phyloP scores from a whole-genome alignment of 495 filamentous ascomycete species.

The Letharia columbiana region DNA sequence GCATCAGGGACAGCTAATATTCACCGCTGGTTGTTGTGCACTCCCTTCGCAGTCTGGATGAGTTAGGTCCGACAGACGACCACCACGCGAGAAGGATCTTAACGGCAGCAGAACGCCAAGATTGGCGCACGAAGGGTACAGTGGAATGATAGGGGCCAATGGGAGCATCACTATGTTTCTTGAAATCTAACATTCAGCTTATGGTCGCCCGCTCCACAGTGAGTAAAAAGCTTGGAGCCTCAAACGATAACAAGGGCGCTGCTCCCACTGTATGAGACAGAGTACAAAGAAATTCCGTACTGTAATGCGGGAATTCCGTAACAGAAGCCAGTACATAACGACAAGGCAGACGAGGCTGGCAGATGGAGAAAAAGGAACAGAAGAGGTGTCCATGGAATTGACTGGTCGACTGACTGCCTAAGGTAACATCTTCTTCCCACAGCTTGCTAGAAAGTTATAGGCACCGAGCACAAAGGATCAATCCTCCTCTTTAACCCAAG shows the following conservation, averaged over 20 bases:
- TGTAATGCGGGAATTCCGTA: background rate
- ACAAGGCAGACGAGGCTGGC: background rate
- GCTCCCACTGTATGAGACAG: background rate
- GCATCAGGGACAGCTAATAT: no score
- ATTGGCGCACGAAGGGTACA: background rate
- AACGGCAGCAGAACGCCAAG: background rate
- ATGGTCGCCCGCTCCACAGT: background rate
- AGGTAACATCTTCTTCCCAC: background rate
- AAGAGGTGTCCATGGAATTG: background rate
- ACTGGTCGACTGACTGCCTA: background rate
- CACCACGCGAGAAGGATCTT: background rate
- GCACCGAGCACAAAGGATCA: background rate
- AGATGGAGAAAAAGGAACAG: background rate
- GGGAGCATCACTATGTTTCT: background rate
- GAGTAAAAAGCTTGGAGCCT: background rate
- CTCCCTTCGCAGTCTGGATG: no score
- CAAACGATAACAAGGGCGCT: background rate
- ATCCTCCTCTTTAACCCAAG: background rate
- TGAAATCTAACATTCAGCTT: background rate
- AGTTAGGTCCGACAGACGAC: background rate
- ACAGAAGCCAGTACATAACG: background rate
- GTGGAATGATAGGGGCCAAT: background rate
- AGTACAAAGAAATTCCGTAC: background rate
- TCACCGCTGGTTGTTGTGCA: no score
- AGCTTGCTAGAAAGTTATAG: background rate